Conservation (phyloP, 2,329 filamentous ascomycete genomes). For the Claviceps pusilla region DNA sequence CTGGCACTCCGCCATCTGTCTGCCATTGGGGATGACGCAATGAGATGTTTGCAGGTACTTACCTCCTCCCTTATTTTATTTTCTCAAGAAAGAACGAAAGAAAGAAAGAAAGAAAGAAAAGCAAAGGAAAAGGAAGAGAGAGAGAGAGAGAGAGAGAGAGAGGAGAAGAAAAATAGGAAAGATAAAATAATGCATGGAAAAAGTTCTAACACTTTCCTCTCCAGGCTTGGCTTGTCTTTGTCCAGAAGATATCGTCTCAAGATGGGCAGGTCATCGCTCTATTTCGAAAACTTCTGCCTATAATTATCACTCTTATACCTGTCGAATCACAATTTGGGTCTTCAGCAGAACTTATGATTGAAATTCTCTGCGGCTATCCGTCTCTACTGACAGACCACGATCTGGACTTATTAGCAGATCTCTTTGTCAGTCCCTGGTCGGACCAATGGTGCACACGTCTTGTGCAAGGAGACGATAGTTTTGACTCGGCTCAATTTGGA, state of each 20-base stretch:
- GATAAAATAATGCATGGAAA: not conserved
- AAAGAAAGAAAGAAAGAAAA: not conserved
- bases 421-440: slow-evolving; percentile 48
- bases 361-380: slow-evolving; percentile 50
- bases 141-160: too few relatives aligned
- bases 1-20: slow-evolving; percentile 13
- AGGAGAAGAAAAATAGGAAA: not conserved
- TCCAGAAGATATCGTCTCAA: slow-evolving; percentile 46
- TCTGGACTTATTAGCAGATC: slow-evolving; percentile 38
- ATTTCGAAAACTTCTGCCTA: slow-evolving; percentile 44
- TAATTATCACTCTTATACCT: slow-evolving; percentile 45
- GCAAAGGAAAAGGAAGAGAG: too few relatives aligned
- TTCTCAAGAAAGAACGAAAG: not conserved
- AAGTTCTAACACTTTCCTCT: not conserved
- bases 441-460: slow-evolving; percentile 39
- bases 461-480: slow-evolving; percentile 44
- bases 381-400: slow-evolving; percentile 46
- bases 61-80: not conserved
- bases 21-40: slow-evolving; percentile 35
- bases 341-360: slow-evolving; percentile 49
- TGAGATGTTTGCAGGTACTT: slow-evolving; percentile 45
- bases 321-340: slow-evolving; percentile 42
- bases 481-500: slow-evolving; percentile 50
- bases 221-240: slow-evolving; percentile 61
- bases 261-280: slow-evolving; percentile 41